phyloP scores from a whole-genome alignment of 108 stramenopile genomes.

The Cylindrotheca fusiformis region DNA sequence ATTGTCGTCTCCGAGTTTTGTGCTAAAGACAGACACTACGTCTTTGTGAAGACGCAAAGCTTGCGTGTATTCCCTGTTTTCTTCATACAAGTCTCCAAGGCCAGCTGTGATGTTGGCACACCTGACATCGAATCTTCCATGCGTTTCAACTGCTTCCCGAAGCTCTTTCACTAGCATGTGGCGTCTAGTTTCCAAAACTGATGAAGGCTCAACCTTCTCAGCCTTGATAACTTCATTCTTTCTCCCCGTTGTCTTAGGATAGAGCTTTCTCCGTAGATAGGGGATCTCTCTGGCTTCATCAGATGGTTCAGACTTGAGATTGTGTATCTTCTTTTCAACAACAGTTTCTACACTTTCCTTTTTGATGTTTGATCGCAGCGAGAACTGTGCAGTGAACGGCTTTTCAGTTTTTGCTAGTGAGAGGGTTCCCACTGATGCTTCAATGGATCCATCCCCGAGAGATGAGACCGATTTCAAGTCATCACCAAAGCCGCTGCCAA shows the following conservation, averaged over 20 bases:
- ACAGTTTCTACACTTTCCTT: slow-evolving; percentile 34
- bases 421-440: slow-evolving; percentile 18
- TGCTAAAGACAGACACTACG: slow-evolving; percentile 50
- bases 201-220: slow-evolving; percentile 8
- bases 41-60: slow-evolving; percentile 49
- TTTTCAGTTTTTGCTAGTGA: slow-evolving; percentile 8
- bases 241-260: slow-evolving; percentile 25
- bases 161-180: slow-evolving; percentile 47
- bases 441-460: slow-evolving; percentile 16
- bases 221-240: background rate
- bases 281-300: slow-evolving; percentile 21
- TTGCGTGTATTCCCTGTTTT: slow-evolving; percentile 42
- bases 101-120: slow-evolving; percentile 49
- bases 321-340: slow-evolving; percentile 39
- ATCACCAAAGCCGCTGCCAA: slow-evolving; percentile 30
- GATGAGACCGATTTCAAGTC: slow-evolving; percentile 35
- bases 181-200: slow-evolving; percentile 31
- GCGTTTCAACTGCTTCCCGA: slow-evolving; percentile 27
- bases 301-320: slow-evolving; percentile 25
- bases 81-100: slow-evolving; percentile 46
- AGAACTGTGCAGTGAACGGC: background rate
- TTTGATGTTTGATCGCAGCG: background rate
- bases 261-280: slow-evolving; percentile 24
- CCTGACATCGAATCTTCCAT: slow-evolving; percentile 45
- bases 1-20: slow-evolving; percentile 60